Base-by-base conservation (phyloP, 257 asterid species). In the Jacaranda mimosifolia region DNA sequence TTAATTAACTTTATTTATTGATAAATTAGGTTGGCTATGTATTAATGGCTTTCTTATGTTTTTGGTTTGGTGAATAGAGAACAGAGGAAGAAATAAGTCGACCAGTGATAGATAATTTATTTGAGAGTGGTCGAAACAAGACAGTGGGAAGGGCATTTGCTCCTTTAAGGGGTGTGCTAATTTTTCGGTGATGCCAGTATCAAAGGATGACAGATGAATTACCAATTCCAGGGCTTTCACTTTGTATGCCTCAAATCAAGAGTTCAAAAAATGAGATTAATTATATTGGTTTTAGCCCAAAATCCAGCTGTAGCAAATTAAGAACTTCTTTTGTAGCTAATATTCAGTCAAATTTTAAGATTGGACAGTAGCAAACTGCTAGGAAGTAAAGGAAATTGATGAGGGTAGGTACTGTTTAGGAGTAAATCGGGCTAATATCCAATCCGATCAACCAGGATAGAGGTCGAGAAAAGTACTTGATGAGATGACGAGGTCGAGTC, bases 321-420 rank as follows among this genome's bases (percentile, higher is more conserved):
- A 84, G 85, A 52, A 82, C 92, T 43, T 83, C 90, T 70, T 80
- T 90, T 69, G 85, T 79, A 13, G 71, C 86, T 26, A 82, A 73
- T 72, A 49, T 60, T 53, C 91, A 72, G 55, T 74, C 88, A 9
- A 87, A 67, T 83, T 40, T 77, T 3, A 83, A 80, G 75, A n/a
- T n/a, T n/a, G n/a, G n/a, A n/a, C n/a, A n/a, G n/a, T n/a, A n/a
- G n/a, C n/a, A n/a, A n/a, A n/a, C 70, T 81, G 68, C 84, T 17
- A 83, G 97, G 82, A 94, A 94, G 83, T 97, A 90, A 68, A 88
- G 98, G 83, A 84, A 97, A n/a, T n/a, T n/a, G n/a, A n/a, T n/a
- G n/a, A n/a, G n/a, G n/a, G n/a, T n/a, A n/a, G n/a, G n/a, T n/a
- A n/a, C n/a, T n/a, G n/a, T n/a, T n/a, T n/a, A n/a, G n/a, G n/a